Percentiles rank a stretch among this genome's conserved stretches.
These are phyloP conservation scores for Torulaspora franciscae DNA, from an alignment of 805 yeast species.

Conservation along the genomic window DNA sequence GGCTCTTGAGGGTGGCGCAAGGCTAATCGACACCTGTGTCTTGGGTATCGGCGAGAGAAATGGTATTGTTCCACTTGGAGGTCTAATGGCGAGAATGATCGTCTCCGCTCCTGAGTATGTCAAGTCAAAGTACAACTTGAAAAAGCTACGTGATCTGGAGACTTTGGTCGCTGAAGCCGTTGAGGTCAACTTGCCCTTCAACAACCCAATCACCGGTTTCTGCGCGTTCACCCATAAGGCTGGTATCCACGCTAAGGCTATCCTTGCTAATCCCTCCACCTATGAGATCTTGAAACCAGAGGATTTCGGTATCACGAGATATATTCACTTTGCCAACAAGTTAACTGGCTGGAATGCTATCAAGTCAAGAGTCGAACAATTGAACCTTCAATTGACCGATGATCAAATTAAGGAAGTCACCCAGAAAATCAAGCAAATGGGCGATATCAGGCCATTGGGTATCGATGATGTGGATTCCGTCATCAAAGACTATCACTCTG, in stretches of 20 bases:
- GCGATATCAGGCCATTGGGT: slow-evolving; percentile 89
- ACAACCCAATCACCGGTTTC: slow-evolving; percentile 98
- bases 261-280: slow-evolving; percentile 95
- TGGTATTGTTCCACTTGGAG: slow-evolving; percentile 97
- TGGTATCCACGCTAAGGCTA: slow-evolving; percentile 98
- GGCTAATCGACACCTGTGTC: slow-evolving; percentile 91
- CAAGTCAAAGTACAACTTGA: slow-evolving; percentile 86
- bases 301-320: slow-evolving; percentile 93
- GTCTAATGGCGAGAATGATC: slow-evolving; percentile 98
- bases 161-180: slow-evolving; percentile 95
- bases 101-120: slow-evolving; percentile 97
- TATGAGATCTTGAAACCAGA: slow-evolving; percentile 92
- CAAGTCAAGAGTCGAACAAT: slow-evolving; percentile 95
- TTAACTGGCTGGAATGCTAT: slow-evolving; percentile 99
- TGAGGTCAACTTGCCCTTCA: slow-evolving; percentile 94
- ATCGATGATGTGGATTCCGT: slow-evolving; percentile 97
- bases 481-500: slow-evolving; percentile 87
- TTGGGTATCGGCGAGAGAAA: slow-evolving; percentile 98
- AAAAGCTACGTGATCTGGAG: slow-evolving; percentile 92
- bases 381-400: slow-evolving; percentile 83
- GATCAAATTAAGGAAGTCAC: slow-evolving; percentile 96
- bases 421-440: slow-evolving; percentile 83
- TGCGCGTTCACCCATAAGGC: slow-evolving; percentile 99
- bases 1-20: slow-evolving; percentile 96
- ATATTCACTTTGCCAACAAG: slow-evolving; percentile 96